Conservation (phyloP, 345 rosid species). For the Orychophragmus violaceus region DNA sequence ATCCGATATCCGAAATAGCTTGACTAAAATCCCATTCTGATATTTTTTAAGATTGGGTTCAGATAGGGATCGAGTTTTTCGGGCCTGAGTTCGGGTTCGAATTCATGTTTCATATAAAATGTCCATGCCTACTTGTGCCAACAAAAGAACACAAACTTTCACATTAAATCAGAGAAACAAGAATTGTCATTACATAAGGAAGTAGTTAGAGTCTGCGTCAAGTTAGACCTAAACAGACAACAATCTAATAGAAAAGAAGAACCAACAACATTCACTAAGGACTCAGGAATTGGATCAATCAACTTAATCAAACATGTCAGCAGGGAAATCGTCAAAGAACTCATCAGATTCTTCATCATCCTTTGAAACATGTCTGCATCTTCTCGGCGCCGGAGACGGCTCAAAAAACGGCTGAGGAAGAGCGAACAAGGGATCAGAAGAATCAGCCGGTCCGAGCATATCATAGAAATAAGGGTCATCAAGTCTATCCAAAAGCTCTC, state of each 20-base stretch:
- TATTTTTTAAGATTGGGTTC: too few relatives aligned
- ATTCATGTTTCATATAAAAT: too few relatives aligned
- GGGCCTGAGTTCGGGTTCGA: too few relatives aligned
- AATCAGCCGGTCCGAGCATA: constrained; percentile 43
- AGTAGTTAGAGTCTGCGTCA: constrained; percentile 2
- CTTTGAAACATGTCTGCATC: constrained; percentile 25
- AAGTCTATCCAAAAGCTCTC: constrained; percentile 45
- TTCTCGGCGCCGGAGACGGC: constrained; percentile 17
- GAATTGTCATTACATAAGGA: constrained; percentile 11
- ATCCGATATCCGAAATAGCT: too few relatives aligned
- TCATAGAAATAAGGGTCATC: constrained; percentile 54
- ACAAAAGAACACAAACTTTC: background rate
- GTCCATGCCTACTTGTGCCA: too few relatives aligned
- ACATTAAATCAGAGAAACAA: background rate
- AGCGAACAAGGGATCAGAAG: constrained; percentile 36
- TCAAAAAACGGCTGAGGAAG: constrained; percentile 43
- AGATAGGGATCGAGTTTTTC: too few relatives aligned
- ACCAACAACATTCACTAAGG: constrained; percentile 29
- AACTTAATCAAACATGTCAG: constrained; percentile 63
- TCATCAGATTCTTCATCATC: constrained; percentile 43
- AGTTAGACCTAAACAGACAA: constrained; percentile 17
- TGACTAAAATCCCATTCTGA: too few relatives aligned
- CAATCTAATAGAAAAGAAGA: background rate
- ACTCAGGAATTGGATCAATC: constrained; percentile 47
- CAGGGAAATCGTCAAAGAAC: constrained; percentile 71